Base-by-base conservation (phyloP, 83 land plant genomes). In the Picea engelmannii region DNA sequence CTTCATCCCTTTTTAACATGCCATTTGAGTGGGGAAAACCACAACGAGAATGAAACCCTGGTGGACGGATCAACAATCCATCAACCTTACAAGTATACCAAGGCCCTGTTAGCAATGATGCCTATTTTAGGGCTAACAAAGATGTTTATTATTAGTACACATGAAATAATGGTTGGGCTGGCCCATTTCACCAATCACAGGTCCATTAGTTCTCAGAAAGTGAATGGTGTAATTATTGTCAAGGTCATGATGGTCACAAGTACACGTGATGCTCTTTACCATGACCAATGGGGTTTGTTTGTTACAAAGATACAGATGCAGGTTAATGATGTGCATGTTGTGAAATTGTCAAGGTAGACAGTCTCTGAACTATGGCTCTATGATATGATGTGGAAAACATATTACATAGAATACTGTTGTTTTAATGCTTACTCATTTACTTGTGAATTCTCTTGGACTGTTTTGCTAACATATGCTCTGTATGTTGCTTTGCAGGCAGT, bases 401-500 rank as follows among this genome's bases (percentile, higher is more conserved):
- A 35, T 5, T 55, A 55, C 58, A 8, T 35, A 7, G 47, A 73
- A 47, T 73, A 24, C 55, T 47, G 21, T 44, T 52, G 21, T n/a
- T 73, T n/a, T 16, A 10, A 73, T 73, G 1, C 21, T 44, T 44
- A 44, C 21, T n/a, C 24, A 42, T 12, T 44, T 44, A n/a, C 23
- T 44, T 73, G 21, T 44, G 76, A 18, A 73, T 21, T 73, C 10
- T 73, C 13, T 40, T 16, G 5, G 58, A 44, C n/a, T 42, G 38
- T 24, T 17, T 62, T 24, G 20, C 63, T 83, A 10, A 70, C 4
- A 9, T 49, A 27, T 84, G 78, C 40, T 38, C 25, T 64, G 16
- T 80, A 76, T 64, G 17, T 85, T 78, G 64, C 68, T 15, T 84
- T 60, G 79, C 90, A 94, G 96, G 90, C 96, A 94, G 64, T 90